phyloP scores from a whole-genome alignment of 2,329 filamentous ascomycete genomes.

The Cladorrhinum sp. region DNA sequence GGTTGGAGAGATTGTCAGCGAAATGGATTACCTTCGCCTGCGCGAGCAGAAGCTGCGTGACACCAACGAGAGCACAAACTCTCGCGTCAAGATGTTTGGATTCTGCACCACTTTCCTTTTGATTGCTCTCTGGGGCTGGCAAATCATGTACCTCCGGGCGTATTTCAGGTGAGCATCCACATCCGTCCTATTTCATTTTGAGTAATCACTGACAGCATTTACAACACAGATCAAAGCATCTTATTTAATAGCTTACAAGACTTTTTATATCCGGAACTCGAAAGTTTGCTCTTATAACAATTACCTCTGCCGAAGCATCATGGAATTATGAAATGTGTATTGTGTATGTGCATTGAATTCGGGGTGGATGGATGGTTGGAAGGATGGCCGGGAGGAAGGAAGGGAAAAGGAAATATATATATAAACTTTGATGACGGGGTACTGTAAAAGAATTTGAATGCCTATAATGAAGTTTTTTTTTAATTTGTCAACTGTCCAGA shows the following conservation, averaged over 20 bases:
- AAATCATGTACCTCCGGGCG: constrained; percentile 94
- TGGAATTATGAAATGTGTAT: constrained; percentile 1
- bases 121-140: constrained; percentile 86
- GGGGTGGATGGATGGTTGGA: not conserved
- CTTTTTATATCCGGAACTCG: not conserved
- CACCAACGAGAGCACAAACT: constrained; percentile 99
- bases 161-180: constrained; percentile 71
- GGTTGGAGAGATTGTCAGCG: constrained; percentile 79
- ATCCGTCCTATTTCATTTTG: not conserved
- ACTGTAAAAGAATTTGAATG: not conserved
- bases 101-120: constrained; percentile 90
- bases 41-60: constrained; percentile 95
- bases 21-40: constrained; percentile 92
- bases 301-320: not conserved
- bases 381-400: not conserved
- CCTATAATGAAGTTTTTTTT: not conserved
- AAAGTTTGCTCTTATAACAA: constrained; percentile 6
- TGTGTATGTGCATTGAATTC: not conserved
- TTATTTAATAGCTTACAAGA: constrained; percentile 48
- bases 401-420: not conserved
- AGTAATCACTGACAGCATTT: not conserved
- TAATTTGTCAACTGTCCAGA: not conserved
- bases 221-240: constrained; percentile 61
- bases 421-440: not conserved
- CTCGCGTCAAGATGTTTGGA: constrained; percentile 97